These are phyloP conservation scores for Narthecium ossifragum DNA, from an alignment of 106 monocot species.

Conservation along the genomic window DNA sequence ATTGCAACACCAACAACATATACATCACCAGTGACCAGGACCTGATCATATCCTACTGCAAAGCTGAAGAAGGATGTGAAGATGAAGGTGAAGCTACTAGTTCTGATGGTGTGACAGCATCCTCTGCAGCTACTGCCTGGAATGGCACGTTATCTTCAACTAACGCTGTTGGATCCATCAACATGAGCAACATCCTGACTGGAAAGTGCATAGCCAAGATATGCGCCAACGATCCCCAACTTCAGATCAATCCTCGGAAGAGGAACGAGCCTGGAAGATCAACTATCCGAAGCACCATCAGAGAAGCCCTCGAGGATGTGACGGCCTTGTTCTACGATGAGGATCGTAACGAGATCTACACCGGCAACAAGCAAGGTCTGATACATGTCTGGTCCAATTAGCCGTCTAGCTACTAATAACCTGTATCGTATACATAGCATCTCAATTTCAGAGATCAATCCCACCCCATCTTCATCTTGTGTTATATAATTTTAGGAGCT, in stretches of 20 bases:
- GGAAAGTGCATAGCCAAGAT: conserved; percentile 70
- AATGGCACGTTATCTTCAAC: conserved; percentile 16
- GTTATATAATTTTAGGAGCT: not conserved
- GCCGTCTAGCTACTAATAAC: not conserved
- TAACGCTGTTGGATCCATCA: conserved; percentile 49
- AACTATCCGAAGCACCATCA: conserved; percentile 40
- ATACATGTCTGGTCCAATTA: conserved; percentile 81
- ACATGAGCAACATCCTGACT: conserved; percentile 65
- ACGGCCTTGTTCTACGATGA: conserved; percentile 82
- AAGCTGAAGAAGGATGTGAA: conserved; percentile 56
- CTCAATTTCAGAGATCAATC: conserved; percentile 1
- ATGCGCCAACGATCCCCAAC: conserved; percentile 34
- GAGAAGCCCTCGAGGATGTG: conserved; percentile 64
- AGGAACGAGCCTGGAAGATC: conserved; percentile 23
- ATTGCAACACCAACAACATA: conserved; percentile 89
- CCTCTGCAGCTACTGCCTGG: conserved; percentile 20
- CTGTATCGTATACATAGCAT: not conserved
- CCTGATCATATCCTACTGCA: conserved; percentile 92
- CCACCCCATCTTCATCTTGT: not conserved
- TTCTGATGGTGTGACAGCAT: not conserved
- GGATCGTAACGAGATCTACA: conserved; percentile 76
- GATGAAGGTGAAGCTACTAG: conserved; percentile 41
- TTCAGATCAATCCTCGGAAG: conserved; percentile 27
- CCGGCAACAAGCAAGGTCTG: conserved; percentile 64
- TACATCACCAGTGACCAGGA: conserved; percentile 92